Base-by-base conservation (phyloP, 768 basidiomycete species). In the Clitopilus passeckerianus region DNA sequence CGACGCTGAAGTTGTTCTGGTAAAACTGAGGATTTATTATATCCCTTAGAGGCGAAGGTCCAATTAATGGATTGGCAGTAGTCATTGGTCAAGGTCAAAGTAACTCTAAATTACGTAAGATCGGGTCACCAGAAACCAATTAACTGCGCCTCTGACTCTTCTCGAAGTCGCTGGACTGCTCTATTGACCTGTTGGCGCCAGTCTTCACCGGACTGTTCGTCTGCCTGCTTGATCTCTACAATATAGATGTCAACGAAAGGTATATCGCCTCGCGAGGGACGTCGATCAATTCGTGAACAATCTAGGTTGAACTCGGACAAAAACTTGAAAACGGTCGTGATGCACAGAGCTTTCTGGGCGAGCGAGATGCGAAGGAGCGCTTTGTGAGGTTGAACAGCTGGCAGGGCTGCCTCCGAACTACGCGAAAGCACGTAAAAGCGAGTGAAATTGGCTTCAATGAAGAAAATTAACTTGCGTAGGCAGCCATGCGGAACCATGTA, bases 11-110 rank as follows among this genome's bases (percentile, higher is more conserved):
- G 71, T 91, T 91, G 63, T 94, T 91, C 72, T 98, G 95, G 72
- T 97, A 94, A 69, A 97, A 95, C 68, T 96, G 94, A 1, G 95
- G 95, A 63, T 86, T 74, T 53, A 98, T 80, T 61, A 93, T 76
- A 72, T 93, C 91, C 66, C 77, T 79, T 60, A 87, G 77, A 16
- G 76, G 63, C 46, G 85, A 86, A 16, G 85, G 84, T 7, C 80
- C 84, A 52, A 77, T 77, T 55, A 87, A 77, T 34, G 83, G 81
- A 68, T 77, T 81, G 43, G 77, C 69, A 59, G 76, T 68, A 53
- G 74, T 66, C 74, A 77, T 80, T 46, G 59, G 24, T 22, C 37
- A 41, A n/a, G 10, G 12, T 18, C 9, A 9, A 23, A 50, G 46
- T n/a, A 18, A 50, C 5, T 50, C 16, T 23, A 50, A 3, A 20